A percentile compares a stretch with the other conserved stretches of the same genome.
phyloP scores from a whole-genome alignment of 2,329 filamentous ascomycete genomes.

The Aspergillus niger region DNA sequence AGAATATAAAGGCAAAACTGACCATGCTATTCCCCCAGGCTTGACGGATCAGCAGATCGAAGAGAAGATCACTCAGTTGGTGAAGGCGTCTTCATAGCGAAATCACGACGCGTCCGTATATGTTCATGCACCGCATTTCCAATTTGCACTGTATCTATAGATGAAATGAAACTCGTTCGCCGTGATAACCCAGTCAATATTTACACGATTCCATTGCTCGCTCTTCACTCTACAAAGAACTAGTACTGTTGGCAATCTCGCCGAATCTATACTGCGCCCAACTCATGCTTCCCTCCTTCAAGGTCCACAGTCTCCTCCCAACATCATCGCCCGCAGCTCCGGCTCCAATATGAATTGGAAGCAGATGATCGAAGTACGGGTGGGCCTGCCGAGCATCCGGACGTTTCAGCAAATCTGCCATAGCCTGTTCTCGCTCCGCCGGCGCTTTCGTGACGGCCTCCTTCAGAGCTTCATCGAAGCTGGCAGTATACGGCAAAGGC shows the following conservation, averaged over 20 bases:
- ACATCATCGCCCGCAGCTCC: constrained; percentile 56
- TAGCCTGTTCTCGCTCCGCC: constrained; percentile 45
- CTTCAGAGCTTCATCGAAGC: constrained; percentile 69
- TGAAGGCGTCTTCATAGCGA: constrained; percentile 52
- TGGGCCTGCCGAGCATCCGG: constrained; percentile 62
- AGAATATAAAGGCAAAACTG: background rate
- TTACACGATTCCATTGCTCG: background rate
- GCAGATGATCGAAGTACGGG: constrained; percentile 64
- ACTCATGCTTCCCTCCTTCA: constrained; percentile 54
- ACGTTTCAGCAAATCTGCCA: constrained; percentile 52
- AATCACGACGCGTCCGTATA: constrained; percentile 22
- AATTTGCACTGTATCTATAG: constrained; percentile 41
- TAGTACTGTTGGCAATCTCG: constrained; percentile 29
- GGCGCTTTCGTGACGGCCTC: constrained; percentile 59
- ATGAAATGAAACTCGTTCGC: constrained; percentile 34
- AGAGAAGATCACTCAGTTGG: constrained; percentile 64
- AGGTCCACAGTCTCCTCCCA: constrained; percentile 51
- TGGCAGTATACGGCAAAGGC: constrained; percentile 59
- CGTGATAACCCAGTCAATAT: constrained; percentile 12
- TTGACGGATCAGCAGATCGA: constrained; percentile 72
- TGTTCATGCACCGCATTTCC: constrained; percentile 29
- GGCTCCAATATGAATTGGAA: constrained; percentile 61
- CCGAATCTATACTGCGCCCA: constrained; percentile 60
- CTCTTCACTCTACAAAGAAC: constrained; percentile 24
- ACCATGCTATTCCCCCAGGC: constrained; percentile 44